These are phyloP conservation scores for Lichtheimia hyalospora DNA, from an alignment of 371 early-diverging fungal genomes.

Conservation along the genomic window DNA sequence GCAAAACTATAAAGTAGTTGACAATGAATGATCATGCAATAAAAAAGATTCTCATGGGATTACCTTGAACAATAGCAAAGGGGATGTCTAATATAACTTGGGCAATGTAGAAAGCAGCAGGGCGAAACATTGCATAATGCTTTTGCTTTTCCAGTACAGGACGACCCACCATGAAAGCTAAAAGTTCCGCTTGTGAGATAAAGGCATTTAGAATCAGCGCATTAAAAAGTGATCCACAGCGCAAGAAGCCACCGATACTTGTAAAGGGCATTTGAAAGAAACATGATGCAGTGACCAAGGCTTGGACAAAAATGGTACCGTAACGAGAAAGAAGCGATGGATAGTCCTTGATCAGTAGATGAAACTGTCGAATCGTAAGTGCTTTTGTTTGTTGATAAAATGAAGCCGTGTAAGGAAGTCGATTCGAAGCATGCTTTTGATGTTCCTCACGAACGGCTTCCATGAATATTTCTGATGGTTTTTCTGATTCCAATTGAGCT, in stretches of 20 bases:
- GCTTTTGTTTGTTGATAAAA: conserved; percentile 62
- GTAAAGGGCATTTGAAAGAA: conserved; percentile 57
- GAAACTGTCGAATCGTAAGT: conserved; percentile 61
- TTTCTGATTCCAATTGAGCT: conserved; percentile 18
- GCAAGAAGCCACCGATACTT: conserved; percentile 63
- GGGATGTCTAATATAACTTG: conserved; percentile 50
- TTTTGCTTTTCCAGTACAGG: conserved; percentile 70
- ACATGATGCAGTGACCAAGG: conserved; percentile 69
- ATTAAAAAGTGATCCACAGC: conserved; percentile 72
- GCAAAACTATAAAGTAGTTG: conserved; percentile 12
- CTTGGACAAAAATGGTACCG: conserved; percentile 60
- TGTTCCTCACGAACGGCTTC: conserved; percentile 54
- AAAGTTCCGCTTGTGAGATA: conserved; percentile 51
- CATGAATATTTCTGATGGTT: conserved; percentile 47
- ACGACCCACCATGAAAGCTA: conserved; percentile 54
- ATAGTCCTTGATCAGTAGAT: conserved; percentile 52
- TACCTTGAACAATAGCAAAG: conserved; percentile 38
- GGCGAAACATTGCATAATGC: conserved; percentile 63
- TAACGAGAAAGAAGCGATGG: conserved; percentile 56
- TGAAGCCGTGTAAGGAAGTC: conserved; percentile 67
- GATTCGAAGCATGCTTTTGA: conserved; percentile 55
- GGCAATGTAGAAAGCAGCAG: conserved; percentile 62
- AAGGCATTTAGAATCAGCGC: conserved; percentile 57
- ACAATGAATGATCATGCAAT: conserved; percentile 1
- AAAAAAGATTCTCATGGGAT: conserved; percentile 13